Conservation (phyloP, 1,284 basidiomycete species). For the Rhodofomes roseus region DNA sequence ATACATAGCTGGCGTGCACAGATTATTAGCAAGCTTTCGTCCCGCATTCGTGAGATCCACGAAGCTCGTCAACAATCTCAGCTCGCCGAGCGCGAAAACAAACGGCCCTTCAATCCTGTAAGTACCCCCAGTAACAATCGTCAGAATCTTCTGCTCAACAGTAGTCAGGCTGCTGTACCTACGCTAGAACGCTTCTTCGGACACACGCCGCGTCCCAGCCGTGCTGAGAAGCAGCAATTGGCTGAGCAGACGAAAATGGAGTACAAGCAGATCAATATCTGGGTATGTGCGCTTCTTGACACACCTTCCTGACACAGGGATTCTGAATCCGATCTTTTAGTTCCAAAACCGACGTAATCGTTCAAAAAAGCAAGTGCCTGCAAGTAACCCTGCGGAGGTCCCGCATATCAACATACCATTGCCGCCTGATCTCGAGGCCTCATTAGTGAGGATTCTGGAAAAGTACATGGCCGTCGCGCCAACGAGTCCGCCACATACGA, state of each 20-base stretch:
- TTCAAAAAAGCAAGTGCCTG: constrained; percentile 16
- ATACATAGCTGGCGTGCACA: too few species aligned
- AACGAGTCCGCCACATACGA: too few species aligned
- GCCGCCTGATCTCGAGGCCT: background rate
- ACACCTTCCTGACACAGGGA: too few species aligned
- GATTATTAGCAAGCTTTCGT: too few species aligned
- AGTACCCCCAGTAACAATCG: background rate
- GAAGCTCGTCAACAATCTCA: too few species aligned
- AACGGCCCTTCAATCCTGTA: background rate
- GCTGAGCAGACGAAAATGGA: constrained; percentile 46
- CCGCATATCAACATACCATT: background rate
- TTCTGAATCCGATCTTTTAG: too few species aligned
- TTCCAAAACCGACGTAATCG: constrained; percentile 47
- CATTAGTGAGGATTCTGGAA: background rate
- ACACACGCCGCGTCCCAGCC: constrained; percentile 45
- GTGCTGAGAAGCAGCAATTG: constrained; percentile 38
- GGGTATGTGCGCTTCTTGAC: constrained; percentile 35
- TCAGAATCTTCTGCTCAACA: background rate
- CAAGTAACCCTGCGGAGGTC: background rate
- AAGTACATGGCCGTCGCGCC: background rate
- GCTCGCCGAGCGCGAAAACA: too few species aligned
- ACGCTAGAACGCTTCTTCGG: constrained; percentile 48
- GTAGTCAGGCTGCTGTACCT: constrained; percentile 41
- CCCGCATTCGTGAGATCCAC: too few species aligned
- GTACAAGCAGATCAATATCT: constrained; percentile 52